Percentiles rank a stretch among this genome's conserved stretches.
Evolutionary conservation across 1,139 yeast genomes (phyloP).

Genomic region (Candida tropicalis): DNA sequence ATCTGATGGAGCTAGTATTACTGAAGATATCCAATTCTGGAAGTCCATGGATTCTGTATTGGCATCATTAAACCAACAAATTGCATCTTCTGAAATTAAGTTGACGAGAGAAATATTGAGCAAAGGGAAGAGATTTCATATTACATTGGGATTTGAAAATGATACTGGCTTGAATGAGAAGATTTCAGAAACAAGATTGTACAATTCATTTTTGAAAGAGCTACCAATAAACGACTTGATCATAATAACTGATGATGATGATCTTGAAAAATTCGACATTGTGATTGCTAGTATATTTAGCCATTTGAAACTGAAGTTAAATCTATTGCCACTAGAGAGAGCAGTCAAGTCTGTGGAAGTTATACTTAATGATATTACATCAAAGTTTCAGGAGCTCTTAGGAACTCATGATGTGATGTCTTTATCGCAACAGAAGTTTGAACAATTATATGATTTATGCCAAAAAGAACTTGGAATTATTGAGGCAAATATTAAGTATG

Average conservation of each 20-base stretch:
- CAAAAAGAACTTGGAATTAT: slow-evolving; percentile 28
- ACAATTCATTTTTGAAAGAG: slow-evolving; percentile 67
- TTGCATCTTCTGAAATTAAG: slow-evolving; percentile 54
- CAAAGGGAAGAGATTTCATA: slow-evolving; percentile 77
- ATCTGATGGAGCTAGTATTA: slow-evolving; percentile 55
- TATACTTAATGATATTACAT: slow-evolving; percentile 39
- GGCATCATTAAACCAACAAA: slow-evolving; percentile 57
- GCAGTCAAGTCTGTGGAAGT: slow-evolving; percentile 68
- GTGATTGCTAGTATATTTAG: slow-evolving; percentile 54
- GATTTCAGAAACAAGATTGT: slow-evolving; percentile 50
- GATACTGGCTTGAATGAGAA: slow-evolving; percentile 73
- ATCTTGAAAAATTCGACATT: slow-evolving; percentile 41
- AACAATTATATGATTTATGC: slow-evolving; percentile 18
- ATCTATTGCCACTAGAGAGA: slow-evolving; percentile 66
- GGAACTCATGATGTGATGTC: slow-evolving; percentile 28
- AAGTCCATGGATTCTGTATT: slow-evolving; percentile 68
- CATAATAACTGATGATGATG: slow-evolving; percentile 42
- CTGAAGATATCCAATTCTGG: slow-evolving; percentile 84
- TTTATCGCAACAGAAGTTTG: slow-evolving; percentile 27
- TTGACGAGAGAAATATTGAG: slow-evolving; percentile 65
- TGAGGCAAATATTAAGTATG: slow-evolving; percentile 38
- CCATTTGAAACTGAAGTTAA: slow-evolving; percentile 58
- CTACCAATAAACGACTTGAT: slow-evolving; percentile 67
- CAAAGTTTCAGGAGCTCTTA: slow-evolving; percentile 25
- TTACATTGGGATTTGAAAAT: slow-evolving; percentile 69